Conservation (phyloP, 2,329 filamentous ascomycete genomes). For the Intubia oerlemansii region DNA sequence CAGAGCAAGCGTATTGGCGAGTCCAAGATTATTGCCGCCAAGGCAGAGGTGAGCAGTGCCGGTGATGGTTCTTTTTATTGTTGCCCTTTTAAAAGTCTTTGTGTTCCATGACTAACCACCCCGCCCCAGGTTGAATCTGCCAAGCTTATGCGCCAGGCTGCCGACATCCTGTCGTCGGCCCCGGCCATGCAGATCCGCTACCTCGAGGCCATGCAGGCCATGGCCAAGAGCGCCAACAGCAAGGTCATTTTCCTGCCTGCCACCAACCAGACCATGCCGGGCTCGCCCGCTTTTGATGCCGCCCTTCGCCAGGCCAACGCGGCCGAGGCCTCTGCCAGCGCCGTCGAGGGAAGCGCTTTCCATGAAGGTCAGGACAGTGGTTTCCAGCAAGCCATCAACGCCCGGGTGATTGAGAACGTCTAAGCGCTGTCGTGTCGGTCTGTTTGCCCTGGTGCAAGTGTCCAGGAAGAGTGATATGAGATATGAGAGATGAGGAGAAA, state of each 20-base stretch:
- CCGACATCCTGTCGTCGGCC: slow-evolving; percentile 76
- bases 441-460: too few relatives aligned
- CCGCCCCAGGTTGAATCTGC: too few relatives aligned
- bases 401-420: slow-evolving; percentile 69
- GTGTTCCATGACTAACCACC: too few relatives aligned
- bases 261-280: slow-evolving; percentile 36
- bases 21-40: slow-evolving; percentile 92
- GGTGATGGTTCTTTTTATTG: too few relatives aligned
- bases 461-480: too few relatives aligned
- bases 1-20: slow-evolving; percentile 98
- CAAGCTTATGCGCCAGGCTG: slow-evolving; percentile 82
- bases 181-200: slow-evolving; percentile 98
- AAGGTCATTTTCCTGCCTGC: slow-evolving; percentile 73
- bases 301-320: slow-evolving; percentile 18
- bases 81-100: too few relatives aligned
- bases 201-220: slow-evolving; percentile 94
- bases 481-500: too few relatives aligned
- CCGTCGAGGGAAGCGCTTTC: slow-evolving; percentile 17
- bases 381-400: slow-evolving; percentile 65
- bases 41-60: slow-evolving; percentile 93
- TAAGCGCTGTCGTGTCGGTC: too few relatives aligned
- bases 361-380: slow-evolving; percentile 26
- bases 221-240: slow-evolving; percentile 82
- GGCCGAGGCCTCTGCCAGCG: slow-evolving; percentile 19
- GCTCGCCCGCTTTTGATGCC: slow-evolving; percentile 18